Base-by-base conservation (phyloP, 768 basidiomycete species). In the Rhodotorula diobovata region DNA sequence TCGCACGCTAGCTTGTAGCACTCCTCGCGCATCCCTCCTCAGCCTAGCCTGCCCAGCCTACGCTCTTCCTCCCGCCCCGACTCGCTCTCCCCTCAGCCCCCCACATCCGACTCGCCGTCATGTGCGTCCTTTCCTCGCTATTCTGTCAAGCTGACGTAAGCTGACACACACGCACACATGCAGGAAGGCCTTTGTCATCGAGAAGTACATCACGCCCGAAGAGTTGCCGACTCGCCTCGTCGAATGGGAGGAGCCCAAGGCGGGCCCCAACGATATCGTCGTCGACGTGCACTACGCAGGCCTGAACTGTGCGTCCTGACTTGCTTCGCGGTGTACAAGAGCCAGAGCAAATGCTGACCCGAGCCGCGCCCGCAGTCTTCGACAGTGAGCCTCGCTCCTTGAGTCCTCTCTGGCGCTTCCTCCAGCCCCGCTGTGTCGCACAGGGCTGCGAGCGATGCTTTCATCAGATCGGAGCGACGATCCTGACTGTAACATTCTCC, bases 201-300 rank as follows among this genome's bases (percentile, higher is more conserved):
- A 85, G 35, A 83, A 90, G 77, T 85, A 89, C 67, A 84, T 82
- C 45, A 88, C 90, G 78, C 89, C 87, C 9, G 86, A 88, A 30
- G 83, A 87, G 69, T 85, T 90, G 68, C 66, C 82, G 18, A 77
- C 66, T 10, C 23, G 65, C 25, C 50, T 67, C 14, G 21, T 55
- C 39, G 80, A 88, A 70, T 85, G 83, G 37, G 85, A 87, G n/a
- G 85, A 86, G 61, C 90, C 91, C 1, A 80, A 77, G 55, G 77
- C 83, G 16, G 81, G 80, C 34, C 79, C 83, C 35, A 82, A 83
- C 46, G 84, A 92, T 61, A 84, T 93, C 50, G 79, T 92, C 37
- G 85, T 91, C 25, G 89, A 92, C 69, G 85, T 93, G 11, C 86
- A 89, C 78, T 86, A 87, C 20, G 86, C 88, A 50, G 73, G 55